Evolutionary conservation across 106 monocot genomes (phyloP).

Genomic region (Apostasia ramifera): DNA sequence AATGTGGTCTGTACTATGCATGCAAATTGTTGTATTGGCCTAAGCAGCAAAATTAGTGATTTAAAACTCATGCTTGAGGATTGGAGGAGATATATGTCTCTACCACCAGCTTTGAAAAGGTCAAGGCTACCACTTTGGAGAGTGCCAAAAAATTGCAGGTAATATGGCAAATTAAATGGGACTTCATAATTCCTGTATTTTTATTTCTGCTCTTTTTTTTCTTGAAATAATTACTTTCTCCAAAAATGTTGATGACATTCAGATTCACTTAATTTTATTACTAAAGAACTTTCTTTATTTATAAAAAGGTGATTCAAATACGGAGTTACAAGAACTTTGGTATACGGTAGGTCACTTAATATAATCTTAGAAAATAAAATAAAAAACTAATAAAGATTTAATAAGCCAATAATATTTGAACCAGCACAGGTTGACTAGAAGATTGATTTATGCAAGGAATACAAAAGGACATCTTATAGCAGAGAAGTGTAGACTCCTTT

Average conservation of each 20-base stretch:
- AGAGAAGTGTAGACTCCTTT: too few relatives aligned
- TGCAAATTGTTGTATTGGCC: constrained; percentile 25
- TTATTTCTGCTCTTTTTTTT: not conserved
- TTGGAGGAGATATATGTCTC: constrained; percentile 16
- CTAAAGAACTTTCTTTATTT: not conserved
- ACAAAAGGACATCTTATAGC: too few relatives aligned
- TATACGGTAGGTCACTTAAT: too few relatives aligned
- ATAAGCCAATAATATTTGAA: too few relatives aligned
- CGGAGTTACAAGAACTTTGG: too few relatives aligned
- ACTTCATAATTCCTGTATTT: not conserved
- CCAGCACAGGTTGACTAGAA: too few relatives aligned
- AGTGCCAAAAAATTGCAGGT: constrained; percentile 27
- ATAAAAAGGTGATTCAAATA: too few relatives aligned
- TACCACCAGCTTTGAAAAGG: constrained; percentile 5
- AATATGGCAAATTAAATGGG: not conserved
- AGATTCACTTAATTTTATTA: not conserved
- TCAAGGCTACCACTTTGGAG: constrained; percentile 5
- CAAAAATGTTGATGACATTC: not conserved
- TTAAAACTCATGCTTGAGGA: constrained; percentile 18
- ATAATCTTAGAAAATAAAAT: too few relatives aligned
- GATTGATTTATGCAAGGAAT: too few relatives aligned
- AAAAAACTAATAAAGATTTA: too few relatives aligned
- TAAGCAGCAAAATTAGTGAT: constrained; percentile 18
- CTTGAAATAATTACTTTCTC: too few relatives aligned
- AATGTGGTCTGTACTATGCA: constrained; percentile 26